These are phyloP conservation scores for Rhizopogon vulgaris DNA, from an alignment of 768 basidiomycete genomes.

Conservation along the genomic window DNA sequence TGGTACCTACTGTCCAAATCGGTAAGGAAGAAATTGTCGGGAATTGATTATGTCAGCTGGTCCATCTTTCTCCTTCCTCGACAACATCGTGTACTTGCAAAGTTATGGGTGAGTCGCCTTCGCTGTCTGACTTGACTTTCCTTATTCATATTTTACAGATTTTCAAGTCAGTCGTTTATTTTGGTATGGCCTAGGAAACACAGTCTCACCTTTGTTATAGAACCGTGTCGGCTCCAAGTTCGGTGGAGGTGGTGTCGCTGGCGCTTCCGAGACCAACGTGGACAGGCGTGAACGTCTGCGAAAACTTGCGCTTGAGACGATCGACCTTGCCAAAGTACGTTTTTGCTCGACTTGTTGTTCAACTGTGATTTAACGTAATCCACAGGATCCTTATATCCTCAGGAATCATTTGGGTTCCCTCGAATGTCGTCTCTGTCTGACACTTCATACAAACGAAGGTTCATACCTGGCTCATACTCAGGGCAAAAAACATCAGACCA, in stretches of 20 bases:
- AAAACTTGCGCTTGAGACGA: slow-evolving; percentile 94
- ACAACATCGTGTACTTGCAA: background rate
- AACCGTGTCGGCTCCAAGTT: slow-evolving; percentile 96
- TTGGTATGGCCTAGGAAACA: background rate
- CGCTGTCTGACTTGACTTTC: background rate
- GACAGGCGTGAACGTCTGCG: slow-evolving; percentile 91
- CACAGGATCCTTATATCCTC: slow-evolving; percentile 93
- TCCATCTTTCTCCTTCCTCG: background rate
- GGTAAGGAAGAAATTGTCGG: background rate
- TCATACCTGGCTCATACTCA: slow-evolving; percentile 99
- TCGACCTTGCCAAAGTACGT: slow-evolving; percentile 91
- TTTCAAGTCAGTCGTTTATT: slow-evolving; percentile 49
- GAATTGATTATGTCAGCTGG: background rate
- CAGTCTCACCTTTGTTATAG: slow-evolving; percentile 32
- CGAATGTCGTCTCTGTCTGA: slow-evolving; percentile 96
- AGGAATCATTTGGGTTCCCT: slow-evolving; percentile 98
- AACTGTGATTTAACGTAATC: slow-evolving; percentile 6
- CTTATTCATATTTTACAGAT: slow-evolving; percentile 34
- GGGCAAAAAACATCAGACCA: slow-evolving; percentile 99
- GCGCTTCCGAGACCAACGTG: slow-evolving; percentile 91
- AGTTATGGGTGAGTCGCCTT: background rate
- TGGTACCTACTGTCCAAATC: background rate
- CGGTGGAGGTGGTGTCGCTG: slow-evolving; percentile 93
- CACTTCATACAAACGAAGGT: slow-evolving; percentile 98
- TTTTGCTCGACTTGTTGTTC: background rate